phyloP scores from a whole-genome alignment of 805 yeast species.

The Jamesozyma piceae region DNA sequence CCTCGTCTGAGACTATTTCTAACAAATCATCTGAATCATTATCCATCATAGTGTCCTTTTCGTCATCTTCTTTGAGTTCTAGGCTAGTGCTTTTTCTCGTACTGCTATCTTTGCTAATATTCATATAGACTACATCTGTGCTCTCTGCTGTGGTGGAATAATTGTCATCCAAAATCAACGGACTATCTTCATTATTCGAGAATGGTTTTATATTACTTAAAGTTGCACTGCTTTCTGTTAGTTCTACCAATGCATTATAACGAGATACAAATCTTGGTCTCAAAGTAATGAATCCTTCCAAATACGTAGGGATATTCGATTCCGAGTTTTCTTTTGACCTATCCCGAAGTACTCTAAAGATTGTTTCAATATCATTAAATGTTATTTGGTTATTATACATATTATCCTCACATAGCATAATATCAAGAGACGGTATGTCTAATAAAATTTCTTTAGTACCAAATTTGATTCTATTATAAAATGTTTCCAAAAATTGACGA shows the following conservation, averaged over 20 bases:
- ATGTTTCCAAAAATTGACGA: constrained; percentile 20
- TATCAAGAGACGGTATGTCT: constrained; percentile 22
- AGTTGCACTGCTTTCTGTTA: constrained; percentile 27
- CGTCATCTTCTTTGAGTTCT: not conserved
- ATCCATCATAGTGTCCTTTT: not conserved
- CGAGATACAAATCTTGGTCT: constrained; percentile 29
- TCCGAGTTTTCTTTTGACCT: constrained; percentile 20
- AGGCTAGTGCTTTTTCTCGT: no score
- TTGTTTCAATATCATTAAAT: constrained; percentile 25
- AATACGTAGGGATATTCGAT: constrained; percentile 12
- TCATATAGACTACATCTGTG: constrained; percentile 14
- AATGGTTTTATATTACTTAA: constrained; percentile 25
- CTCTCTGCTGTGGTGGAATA: not conserved
- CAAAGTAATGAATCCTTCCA: constrained; percentile 14
- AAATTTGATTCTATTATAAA: constrained; percentile 17
- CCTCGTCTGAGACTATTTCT: constrained; percentile 6
- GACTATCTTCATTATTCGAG: constrained; percentile 26
- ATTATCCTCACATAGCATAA: constrained; percentile 29
- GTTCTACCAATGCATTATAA: constrained; percentile 28
- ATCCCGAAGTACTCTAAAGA: constrained; percentile 22
- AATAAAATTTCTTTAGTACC: constrained; percentile 23
- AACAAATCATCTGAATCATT: constrained; percentile 12
- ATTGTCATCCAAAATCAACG: constrained; percentile 26
- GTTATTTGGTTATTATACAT: constrained; percentile 25
- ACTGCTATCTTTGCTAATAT: constrained; percentile 3